A percentile compares a stretch with the other conserved stretches of the same genome.
phyloP scores from a whole-genome alignment of 441 rosid species.

The Syzygium malaccense region DNA sequence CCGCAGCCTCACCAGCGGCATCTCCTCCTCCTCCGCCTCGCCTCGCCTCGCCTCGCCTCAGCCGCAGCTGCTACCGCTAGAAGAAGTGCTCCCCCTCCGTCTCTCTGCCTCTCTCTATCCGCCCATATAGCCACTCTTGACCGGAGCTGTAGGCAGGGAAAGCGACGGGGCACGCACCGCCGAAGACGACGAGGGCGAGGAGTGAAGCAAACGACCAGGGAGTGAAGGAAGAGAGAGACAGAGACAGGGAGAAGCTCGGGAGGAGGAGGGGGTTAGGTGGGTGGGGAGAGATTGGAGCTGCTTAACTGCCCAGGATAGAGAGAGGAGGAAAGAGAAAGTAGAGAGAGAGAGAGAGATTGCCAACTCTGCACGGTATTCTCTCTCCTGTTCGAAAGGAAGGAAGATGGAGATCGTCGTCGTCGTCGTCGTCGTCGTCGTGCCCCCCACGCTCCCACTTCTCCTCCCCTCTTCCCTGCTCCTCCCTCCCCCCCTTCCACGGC shows the following conservation, averaged over 20 bases:
- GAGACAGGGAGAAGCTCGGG: not conserved
- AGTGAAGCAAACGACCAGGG: not conserved
- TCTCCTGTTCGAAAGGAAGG: not conserved
- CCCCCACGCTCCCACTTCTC: not conserved
- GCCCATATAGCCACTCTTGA: not conserved
- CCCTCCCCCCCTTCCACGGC: not conserved
- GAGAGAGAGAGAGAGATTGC: conserved; percentile 29
- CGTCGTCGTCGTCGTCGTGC: not conserved
- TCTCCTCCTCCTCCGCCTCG: not conserved
- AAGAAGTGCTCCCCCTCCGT: not conserved
- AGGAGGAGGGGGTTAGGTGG: not conserved
- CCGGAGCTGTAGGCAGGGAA: not conserved
- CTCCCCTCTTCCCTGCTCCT: too few relatives aligned
- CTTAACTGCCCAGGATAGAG: conserved; percentile 42
- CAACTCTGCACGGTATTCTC: conserved; percentile 54
- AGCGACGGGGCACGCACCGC: not conserved
- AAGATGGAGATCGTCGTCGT: not conserved
- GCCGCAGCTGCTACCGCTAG: not conserved
- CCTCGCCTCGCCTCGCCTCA: not conserved
- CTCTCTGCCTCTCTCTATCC: too few relatives aligned
- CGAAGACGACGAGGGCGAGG: not conserved
- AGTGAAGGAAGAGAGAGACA: not conserved
- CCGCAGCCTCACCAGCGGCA: conserved; percentile 82
- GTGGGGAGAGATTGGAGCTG: conserved; percentile 42
- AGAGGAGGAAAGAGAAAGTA: not conserved